A percentile compares a stretch with the other conserved stretches of the same genome.
phyloP scores from a whole-genome alignment of 164 flowering plant genomes.

The Stephania cephalantha region DNA sequence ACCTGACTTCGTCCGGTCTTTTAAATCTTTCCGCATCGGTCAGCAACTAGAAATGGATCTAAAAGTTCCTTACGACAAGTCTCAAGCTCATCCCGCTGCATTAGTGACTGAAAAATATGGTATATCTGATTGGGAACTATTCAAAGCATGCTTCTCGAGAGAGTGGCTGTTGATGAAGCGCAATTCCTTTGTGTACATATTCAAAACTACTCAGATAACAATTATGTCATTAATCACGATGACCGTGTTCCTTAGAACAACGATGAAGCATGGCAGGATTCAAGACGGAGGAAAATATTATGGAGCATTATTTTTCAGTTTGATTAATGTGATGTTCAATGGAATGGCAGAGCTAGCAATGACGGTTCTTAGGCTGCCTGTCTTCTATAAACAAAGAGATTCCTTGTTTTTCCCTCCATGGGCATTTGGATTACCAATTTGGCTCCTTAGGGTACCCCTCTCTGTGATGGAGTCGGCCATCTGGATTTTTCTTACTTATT shows the following conservation, averaged over 20 bases:
- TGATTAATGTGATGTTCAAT: slow-evolving; percentile 57
- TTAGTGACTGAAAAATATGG: slow-evolving; percentile 43
- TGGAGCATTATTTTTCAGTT: slow-evolving; percentile 57
- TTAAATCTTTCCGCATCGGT: slow-evolving; percentile 34
- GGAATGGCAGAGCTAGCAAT: slow-evolving; percentile 59
- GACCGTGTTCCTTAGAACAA: slow-evolving; percentile 51
- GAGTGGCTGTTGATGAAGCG: slow-evolving; percentile 56
- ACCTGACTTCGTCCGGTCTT: slow-evolving; percentile 32
- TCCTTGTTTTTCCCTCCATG: slow-evolving; percentile 53
- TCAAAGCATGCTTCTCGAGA: slow-evolving; percentile 47
- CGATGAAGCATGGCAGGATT: slow-evolving; percentile 35
- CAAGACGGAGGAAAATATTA: slow-evolving; percentile 41
- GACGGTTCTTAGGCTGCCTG: slow-evolving; percentile 53
- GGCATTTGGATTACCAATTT: slow-evolving; percentile 60
- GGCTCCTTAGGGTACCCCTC: slow-evolving; percentile 48
- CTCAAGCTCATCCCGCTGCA: slow-evolving; percentile 47
- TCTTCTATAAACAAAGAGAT: slow-evolving; percentile 61
- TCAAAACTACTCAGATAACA: slow-evolving; percentile 52
- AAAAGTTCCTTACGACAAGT: slow-evolving; percentile 36
- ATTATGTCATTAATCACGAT: slow-evolving; percentile 43
- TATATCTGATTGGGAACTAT: slow-evolving; percentile 42
- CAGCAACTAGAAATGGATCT: slow-evolving; percentile 32
- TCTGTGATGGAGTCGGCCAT: slow-evolving; percentile 51
- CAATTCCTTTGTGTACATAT: slow-evolving; percentile 45
- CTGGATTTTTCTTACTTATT: slow-evolving; percentile 49